Evolutionary conservation across 805 yeast species (phyloP), one percentile per base, ranked within the genome.

Genomic region (Wilhelminamyces savonicus): DNA sequence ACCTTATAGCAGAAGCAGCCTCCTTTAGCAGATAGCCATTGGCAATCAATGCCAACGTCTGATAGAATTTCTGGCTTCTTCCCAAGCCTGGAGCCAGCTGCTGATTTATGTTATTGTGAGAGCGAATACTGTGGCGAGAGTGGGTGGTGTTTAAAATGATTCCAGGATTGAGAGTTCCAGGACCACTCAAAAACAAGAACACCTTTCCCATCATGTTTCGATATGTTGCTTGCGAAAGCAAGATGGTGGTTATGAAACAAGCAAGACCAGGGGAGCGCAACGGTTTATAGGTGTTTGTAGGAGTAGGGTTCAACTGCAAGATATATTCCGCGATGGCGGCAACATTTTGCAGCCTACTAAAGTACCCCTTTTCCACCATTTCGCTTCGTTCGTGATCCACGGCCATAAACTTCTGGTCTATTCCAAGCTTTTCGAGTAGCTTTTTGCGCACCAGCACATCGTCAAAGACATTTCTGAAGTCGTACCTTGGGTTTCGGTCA

Each of bases 121-220:
- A 50, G 27, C 71, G 40, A 9, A 66, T 44, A 17, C 8, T 17
- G 19, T 8, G 8, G 19, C 6, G 8, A 6, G 8, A 8, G 8
- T 7, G 19, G 5, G 39, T 34, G 4, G 34, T 32, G 12, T 25
- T 38, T 2, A 57, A 50, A 15, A 66, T 45, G 20, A 37, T 44
- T 0, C 71, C 72, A 0, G 69, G 69, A 11, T 42, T 44, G 4
- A 27, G 18, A 3, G 68, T 62, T 22, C 62, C 51, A 3, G 72
- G 70, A 0, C 71, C 71, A 16, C 58, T 42, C 4, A 53, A 34
- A 33, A 64, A 62, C 3, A 56, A 28, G 12, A 45, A 24, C 1
- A 62, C 37, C 12, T 55, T 50, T 0, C 59, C 69, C 11, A 37
- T 22, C 11, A 51, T 43, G 16, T 43, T 41, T 13, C 41, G 40